phyloP scores from a whole-genome alignment of 192 early-diverging fungal species.

The Rhizophagus prolifer region DNA sequence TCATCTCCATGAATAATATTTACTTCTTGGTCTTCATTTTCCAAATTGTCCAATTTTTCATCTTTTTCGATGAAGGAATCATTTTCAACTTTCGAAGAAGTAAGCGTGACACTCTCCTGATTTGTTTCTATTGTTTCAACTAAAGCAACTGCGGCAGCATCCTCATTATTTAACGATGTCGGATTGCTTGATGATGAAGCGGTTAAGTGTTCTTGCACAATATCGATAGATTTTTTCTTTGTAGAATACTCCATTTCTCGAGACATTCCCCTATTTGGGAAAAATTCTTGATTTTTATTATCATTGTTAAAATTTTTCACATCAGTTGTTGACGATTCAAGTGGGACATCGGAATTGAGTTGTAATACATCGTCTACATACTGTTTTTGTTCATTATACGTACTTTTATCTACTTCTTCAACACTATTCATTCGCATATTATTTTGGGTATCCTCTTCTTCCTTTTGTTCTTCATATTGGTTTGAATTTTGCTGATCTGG shows the following conservation, averaged over 20 bases:
- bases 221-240: not conserved
- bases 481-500: not conserved
- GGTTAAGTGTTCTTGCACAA: not conserved
- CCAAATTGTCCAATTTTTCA: not conserved
- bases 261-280: not conserved
- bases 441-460: not conserved
- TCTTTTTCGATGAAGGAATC: not conserved
- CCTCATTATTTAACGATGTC: not conserved
- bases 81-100: not conserved
- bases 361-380: not conserved
- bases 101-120: not conserved
- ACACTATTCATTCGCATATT: too few species aligned
- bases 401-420: not conserved
- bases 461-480: not conserved
- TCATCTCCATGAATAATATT: not conserved
- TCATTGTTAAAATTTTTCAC: not conserved
- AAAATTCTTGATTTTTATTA: not conserved
- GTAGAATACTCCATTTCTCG: not conserved
- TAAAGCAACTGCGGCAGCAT: not conserved
- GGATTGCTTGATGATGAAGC: not conserved
- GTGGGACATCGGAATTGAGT: too few species aligned
- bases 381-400: not conserved
- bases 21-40: slow-evolving; percentile 11
- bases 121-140: not conserved
- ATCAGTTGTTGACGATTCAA: not conserved